A percentile compares a stretch with the other conserved stretches of the same genome.
Conservation (phyloP, 345 rosid genomes). For the Theobroma cacao region DNA sequence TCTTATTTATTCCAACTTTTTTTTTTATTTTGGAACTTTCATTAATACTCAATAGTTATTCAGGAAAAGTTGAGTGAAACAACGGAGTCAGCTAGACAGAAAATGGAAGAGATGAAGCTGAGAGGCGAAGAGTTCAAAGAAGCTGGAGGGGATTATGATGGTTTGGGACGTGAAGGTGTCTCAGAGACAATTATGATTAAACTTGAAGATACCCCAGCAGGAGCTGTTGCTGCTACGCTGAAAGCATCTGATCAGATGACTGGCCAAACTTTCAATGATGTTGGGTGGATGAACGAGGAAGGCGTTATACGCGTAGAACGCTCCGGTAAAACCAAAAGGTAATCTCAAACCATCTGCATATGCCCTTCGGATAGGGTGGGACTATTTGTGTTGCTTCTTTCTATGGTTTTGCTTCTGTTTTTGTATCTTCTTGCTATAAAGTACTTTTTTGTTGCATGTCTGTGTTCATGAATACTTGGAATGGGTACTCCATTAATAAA, state of each 20-base stretch:
- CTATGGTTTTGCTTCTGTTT: background rate
- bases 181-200: slow-evolving; percentile 9
- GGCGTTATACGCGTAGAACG: background rate
- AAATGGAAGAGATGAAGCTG: slow-evolving; percentile 54
- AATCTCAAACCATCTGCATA: background rate
- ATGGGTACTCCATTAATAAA: background rate
- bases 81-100: slow-evolving; percentile 44
- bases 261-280: slow-evolving; percentile 66
- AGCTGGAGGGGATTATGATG: slow-evolving; percentile 19
- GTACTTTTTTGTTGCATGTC: background rate
- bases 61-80: slow-evolving; percentile 48
- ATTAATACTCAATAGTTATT: background rate
- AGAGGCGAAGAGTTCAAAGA: slow-evolving; percentile 24
- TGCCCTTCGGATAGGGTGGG: background rate
- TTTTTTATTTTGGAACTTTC: background rate
- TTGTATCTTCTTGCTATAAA: background rate
- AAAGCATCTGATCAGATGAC: slow-evolving; percentile 55
- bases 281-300: slow-evolving; percentile 25
- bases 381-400: background rate
- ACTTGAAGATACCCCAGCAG: slow-evolving; percentile 20
- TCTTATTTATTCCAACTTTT: background rate
- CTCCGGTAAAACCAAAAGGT: background rate
- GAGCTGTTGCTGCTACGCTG: slow-evolving; percentile 22
- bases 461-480: background rate
- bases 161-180: slow-evolving; percentile 19